Conservation (phyloP, 2,329 filamentous ascomycete genomes). For the Aspergillus novoparasiticus region DNA sequence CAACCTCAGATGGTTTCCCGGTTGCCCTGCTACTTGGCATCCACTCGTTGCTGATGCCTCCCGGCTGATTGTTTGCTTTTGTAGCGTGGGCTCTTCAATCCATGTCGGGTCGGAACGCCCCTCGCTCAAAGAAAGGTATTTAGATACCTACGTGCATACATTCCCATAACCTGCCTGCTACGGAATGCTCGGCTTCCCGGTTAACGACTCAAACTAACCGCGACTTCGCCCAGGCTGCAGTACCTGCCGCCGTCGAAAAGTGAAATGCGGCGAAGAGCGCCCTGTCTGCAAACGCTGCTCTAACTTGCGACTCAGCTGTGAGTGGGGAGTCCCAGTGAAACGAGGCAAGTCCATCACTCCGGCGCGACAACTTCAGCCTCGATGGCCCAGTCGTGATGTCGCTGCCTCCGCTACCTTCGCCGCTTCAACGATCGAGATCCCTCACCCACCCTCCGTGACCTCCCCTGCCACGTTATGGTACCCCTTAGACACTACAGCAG, state of each 20-base stretch:
- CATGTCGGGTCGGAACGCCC: slow-evolving; percentile 41
- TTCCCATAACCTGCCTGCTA: slow-evolving; percentile 2
- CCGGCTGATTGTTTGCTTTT: slow-evolving; percentile 9
- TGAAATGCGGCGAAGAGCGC: slow-evolving; percentile 39
- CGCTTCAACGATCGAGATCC: slow-evolving; percentile 8
- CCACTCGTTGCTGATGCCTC: slow-evolving; percentile 14
- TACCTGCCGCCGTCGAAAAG: slow-evolving; percentile 41
- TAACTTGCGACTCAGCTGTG: slow-evolving; percentile 34
- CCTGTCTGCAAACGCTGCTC: slow-evolving; percentile 38
- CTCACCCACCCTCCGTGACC: slow-evolving; percentile 9
- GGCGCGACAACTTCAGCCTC: slow-evolving; percentile 29
- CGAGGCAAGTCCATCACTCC: slow-evolving; percentile 24
- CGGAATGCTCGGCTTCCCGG: slow-evolving; percentile 9
- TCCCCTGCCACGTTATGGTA: slow-evolving; percentile 11
- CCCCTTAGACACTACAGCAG: neutral
- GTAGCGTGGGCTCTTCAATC: slow-evolving; percentile 18
- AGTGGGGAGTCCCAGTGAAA: slow-evolving; percentile 38
- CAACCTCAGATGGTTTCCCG: neutral
- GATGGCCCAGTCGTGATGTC: slow-evolving; percentile 9
- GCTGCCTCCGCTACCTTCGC: neutral
- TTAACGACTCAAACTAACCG: neutral
- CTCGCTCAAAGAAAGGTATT: slow-evolving; percentile 44
- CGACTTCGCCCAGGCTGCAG: slow-evolving; percentile 35
- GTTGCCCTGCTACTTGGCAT: neutral
- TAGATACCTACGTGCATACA: neutral